A percentile compares a stretch with the other conserved stretches of the same genome.
These are phyloP conservation scores for Cladophialophora immunda DNA, from an alignment of 2,329 filamentous ascomycete genomes.

Conservation along the genomic window DNA sequence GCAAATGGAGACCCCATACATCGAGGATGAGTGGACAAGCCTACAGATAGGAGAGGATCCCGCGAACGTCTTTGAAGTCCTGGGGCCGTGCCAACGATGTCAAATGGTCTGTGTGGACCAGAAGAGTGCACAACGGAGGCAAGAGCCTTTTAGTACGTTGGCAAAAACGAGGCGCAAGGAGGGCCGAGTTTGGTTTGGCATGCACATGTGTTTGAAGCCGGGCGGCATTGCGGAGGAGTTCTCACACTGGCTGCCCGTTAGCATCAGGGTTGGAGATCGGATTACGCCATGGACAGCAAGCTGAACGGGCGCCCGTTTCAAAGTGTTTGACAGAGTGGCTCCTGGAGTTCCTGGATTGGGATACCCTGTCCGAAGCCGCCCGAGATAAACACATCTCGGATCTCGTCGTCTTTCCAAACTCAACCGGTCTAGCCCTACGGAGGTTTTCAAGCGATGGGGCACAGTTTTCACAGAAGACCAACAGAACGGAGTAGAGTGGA, in stretches of 20 bases:
- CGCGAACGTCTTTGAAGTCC: constrained; percentile 58
- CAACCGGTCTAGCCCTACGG: neutral
- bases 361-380: neutral
- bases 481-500: neutral
- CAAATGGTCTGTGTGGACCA: constrained; percentile 98
- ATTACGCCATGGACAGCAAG: constrained; percentile 24
- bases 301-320: constrained; percentile 3
- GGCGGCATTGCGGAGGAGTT: neutral
- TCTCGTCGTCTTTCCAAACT: neutral
- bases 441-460: neutral
- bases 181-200: constrained; percentile 88
- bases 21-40: constrained; percentile 79
- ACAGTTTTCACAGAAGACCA: neutral
- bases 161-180: constrained; percentile 84
- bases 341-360: neutral
- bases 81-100: constrained; percentile 87
- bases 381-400: neutral
- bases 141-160: constrained; percentile 88
- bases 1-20: constrained; percentile 69
- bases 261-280: constrained; percentile 32
- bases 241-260: neutral
- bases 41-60: constrained; percentile 67
- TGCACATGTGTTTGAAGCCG: constrained; percentile 65
- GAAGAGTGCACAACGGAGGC: constrained; percentile 75
- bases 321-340: neutral